Evolutionary conservation across 148 eudicot species (phyloP), one percentile per base, ranked within the genome.

Genomic region (Rhododendron kiyosumense): DNA sequence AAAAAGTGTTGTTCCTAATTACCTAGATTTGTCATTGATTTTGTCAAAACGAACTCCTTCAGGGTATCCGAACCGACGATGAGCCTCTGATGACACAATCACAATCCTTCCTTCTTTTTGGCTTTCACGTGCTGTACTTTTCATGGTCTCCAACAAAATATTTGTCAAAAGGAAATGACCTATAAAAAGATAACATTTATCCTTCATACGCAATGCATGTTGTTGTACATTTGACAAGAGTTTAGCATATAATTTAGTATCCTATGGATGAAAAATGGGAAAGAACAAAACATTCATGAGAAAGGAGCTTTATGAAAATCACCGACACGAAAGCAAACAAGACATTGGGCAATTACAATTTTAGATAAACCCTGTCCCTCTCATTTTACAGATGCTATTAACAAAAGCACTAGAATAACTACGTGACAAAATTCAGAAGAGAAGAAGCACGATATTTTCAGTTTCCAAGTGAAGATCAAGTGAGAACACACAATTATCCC

Each of bases 161-260:
- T 91, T 88, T 71, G 98, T 95, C 92, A 96, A 90, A 86, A 92
- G 96, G 88, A 96, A 95, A 87, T 95, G 96, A 80, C 98, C 99
- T 96, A 83, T 26, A 76, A 61, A 81, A 73, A 14, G 36, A 0
- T 24, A 32, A 73, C 30, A 57, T 38, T 49, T n/a, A 49, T 61
- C 28, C 2, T 38, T 14, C 1, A 36, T 38, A 5, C 0, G 46
- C 13, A 36, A 17, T 15, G 46, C 43, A 71, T 75, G n/a, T 36
- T 36, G 13, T 17, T 18, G 36, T 75, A 18, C 78, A 75, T 75
- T 18, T 18, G 7, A 34, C n/a, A 10, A 32, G 78, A 15, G 46
- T 1, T 46, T 38, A 41, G 80, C 3, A 3, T 5, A 74, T 15
- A 74, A 73, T 18, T 13, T 45, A 38, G 57, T 0, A 54, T 13